These are phyloP conservation scores for Gillenia trifoliata DNA, from an alignment of 306 rosid species.

Conservation along the genomic window DNA sequence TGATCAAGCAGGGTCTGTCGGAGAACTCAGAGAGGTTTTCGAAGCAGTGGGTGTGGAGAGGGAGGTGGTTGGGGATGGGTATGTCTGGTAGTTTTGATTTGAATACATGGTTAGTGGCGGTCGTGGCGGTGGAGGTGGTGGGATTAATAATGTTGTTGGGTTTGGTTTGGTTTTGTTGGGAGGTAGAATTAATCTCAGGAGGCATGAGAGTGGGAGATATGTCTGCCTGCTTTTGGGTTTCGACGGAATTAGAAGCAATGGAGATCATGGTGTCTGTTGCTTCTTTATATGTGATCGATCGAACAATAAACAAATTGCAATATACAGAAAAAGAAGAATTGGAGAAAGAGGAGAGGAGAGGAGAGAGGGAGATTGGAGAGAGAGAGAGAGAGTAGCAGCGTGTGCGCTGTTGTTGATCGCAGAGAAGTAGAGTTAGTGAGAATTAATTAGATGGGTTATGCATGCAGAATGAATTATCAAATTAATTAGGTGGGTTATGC, in stretches of 20 bases:
- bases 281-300: too few relatives aligned
- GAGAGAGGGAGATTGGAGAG: not conserved
- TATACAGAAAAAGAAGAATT: not conserved
- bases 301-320: too few relatives aligned
- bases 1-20: conserved; percentile 60
- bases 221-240: conserved; percentile 31
- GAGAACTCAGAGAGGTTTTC: conserved; percentile 31
- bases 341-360: not conserved
- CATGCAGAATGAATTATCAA: too few relatives aligned
- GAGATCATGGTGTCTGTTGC: conserved; percentile 35
- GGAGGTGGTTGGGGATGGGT: conserved; percentile 57
- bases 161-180: not conserved
- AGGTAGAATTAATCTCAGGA: not conserved
- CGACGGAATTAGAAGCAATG: conserved; percentile 37
- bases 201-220: not conserved
- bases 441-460: too few relatives aligned
- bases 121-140: not conserved
- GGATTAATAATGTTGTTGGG: not conserved
- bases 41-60: conserved; percentile 72
- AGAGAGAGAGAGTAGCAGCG: not conserved
- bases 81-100: conserved; percentile 68
- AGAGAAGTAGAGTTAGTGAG: not conserved
- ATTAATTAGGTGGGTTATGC: too few relatives aligned
- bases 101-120: conserved; percentile 30
- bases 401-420: not conserved